Conservation (phyloP, 306 rosid genomes). For the Urtica urens region DNA sequence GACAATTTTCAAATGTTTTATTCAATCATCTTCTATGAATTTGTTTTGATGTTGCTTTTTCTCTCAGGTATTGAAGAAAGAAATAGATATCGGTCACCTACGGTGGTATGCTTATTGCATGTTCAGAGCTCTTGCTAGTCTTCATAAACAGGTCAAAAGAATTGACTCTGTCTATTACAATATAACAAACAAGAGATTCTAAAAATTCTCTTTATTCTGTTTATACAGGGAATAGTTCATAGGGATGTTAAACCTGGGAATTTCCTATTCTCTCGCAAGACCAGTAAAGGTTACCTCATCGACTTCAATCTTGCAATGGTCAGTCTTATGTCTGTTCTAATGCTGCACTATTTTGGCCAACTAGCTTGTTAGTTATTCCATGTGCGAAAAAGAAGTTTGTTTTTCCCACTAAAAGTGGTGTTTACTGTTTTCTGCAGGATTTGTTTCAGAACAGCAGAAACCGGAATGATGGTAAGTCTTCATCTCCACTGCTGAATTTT, state of each 20-base stretch:
- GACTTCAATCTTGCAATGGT: constrained; percentile 93
- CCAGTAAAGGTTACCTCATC: constrained; percentile 67
- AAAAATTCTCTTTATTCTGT: constrained; percentile 8
- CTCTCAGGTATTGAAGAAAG: constrained; percentile 66
- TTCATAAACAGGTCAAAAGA: constrained; percentile 82
- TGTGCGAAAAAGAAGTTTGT: background rate
- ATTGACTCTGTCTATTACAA: background rate
- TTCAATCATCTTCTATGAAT: background rate
- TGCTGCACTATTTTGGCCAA: background rate
- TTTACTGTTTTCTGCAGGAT: constrained; percentile 33
- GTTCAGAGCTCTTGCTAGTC: constrained; percentile 63
- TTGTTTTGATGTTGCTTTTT: constrained; percentile 7
- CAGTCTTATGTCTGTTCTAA: constrained; percentile 16
- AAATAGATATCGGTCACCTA: constrained; percentile 50
- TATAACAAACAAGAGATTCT: background rate
- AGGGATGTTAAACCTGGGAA: constrained; percentile 95
- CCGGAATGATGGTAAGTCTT: constrained; percentile 15
- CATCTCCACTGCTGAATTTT: background rate
- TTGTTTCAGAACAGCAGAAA: constrained; percentile 23
- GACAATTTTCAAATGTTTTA: background rate
- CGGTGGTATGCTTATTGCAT: constrained; percentile 81
- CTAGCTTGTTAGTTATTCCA: background rate
- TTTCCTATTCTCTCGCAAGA: constrained; percentile 69
- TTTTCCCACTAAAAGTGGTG: constrained; percentile 9
- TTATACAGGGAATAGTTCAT: constrained; percentile 59